Evolutionary conservation across 768 basidiomycete genomes (phyloP), one percentile per base, ranked within the genome.

Genomic region (Trametes gibbosa): DNA sequence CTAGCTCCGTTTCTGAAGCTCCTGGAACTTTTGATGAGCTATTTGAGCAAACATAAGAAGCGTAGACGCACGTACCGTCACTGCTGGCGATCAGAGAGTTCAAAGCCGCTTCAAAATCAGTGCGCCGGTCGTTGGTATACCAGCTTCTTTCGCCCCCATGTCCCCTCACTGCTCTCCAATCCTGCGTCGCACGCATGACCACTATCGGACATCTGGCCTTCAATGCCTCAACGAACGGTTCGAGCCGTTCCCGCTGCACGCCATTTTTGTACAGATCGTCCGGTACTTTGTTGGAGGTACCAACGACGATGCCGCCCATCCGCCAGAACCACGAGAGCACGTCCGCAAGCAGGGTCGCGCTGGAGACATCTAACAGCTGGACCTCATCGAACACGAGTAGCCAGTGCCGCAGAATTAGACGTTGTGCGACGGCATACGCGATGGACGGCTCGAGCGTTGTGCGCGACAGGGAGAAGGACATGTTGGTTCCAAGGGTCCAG

Each of bases 301-400:
- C 75, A 25, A 78, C 73, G 39, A 86, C 74, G 7, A 85, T 79
- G 2, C 84, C 83, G 17, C 83, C 84, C 68, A 87, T 75, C 5
- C 83, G 75, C 84, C 83, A 85, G 65, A 81, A 85, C 82, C 81
- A 85, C 13, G 81, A 78, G 16, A 85, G 68, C 5, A 85, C 81
- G 58, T 80, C 77, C 7, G 77, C 76, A 5, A 80, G 71, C 1
- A 81, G 71, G 7, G 75, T 75, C 1, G 84, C 83, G 32, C 82
- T 82, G 0, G 83, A 83, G 1, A 84, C 81, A 66, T 84, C 84
- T 6, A 84, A 77, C 5, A 85, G 75, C 66, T 85, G 84, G 2
- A 85, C 70, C 69, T 86, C 81, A 62, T 85, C 83, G 68, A 85
- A 84, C 21, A 80, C 78, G 27, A 82, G 74, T 6, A 81, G 70